Conservation (phyloP, 2,329 filamentous ascomycete species). For the Alternaria arborescens region DNA sequence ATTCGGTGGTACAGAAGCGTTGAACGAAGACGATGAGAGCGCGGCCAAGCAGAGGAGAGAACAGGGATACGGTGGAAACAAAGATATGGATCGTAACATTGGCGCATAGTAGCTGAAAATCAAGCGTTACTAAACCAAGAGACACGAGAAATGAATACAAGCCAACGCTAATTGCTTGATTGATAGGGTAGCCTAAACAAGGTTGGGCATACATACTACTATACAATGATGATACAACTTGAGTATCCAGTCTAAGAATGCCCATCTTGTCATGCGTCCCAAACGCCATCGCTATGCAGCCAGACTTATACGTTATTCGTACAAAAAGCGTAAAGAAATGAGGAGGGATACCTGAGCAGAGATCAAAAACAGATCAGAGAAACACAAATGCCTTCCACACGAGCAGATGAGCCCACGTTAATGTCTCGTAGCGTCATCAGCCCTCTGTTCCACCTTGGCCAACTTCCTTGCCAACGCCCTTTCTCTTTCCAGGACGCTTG, state of each 20-base stretch:
- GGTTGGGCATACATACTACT: not conserved
- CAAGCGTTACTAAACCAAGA: conserved; percentile 31
- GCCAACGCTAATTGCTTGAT: not conserved
- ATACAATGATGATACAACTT: conserved; percentile 8
- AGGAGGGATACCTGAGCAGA: conserved; percentile 36
- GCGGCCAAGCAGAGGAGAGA: conserved; percentile 56
- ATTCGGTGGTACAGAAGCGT: conserved; percentile 53
- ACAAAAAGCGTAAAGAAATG: conserved; percentile 11
- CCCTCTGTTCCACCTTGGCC: conserved; percentile 38
- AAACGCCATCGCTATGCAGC: conserved; percentile 38
- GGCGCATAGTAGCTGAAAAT: conserved; percentile 51
- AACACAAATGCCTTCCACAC: conserved; percentile 2
- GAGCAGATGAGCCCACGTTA: conserved; percentile 5
- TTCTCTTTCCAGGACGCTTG: conserved; percentile 41
- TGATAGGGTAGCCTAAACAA: not conserved
- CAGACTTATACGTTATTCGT: conserved; percentile 6
- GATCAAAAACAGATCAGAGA: conserved; percentile 19
- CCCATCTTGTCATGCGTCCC: not conserved
- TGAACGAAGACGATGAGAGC: conserved; percentile 49
- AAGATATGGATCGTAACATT: conserved; percentile 59
- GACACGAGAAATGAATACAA: not conserved
- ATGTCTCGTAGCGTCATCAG: conserved; percentile 28
- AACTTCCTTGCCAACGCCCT: conserved; percentile 36
- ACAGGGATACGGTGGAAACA: conserved; percentile 62
- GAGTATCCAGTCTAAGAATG: conserved; percentile 3